Evolutionary conservation across 1,284 basidiomycete species (phyloP), one percentile per base, ranked within the genome.

Genomic region (Neonothopanus nambi): DNA sequence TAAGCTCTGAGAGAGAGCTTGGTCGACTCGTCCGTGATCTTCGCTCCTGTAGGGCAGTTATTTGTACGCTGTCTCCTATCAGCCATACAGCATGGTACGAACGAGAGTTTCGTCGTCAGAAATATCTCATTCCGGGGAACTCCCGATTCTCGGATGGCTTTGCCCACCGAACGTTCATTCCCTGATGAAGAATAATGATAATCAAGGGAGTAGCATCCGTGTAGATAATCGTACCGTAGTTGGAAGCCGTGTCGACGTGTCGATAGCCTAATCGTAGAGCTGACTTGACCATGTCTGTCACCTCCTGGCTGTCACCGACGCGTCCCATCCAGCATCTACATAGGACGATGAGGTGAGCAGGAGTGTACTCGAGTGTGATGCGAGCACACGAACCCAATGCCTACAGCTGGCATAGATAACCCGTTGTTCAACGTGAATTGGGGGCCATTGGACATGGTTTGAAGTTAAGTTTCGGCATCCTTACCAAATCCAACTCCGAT

Each of bases 301-400:
- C 64, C 52, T 64, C 56, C 7, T 58, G 43, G n/a, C 63, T 61
- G 42, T 66, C 60, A 23, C 62, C 60, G 15, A 60, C 60, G 5
- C 48, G 41, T 18, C 65, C 65, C 63, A 64, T 65, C 61, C 62
- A 65, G 48, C 63, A 65, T 42, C 64, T 64, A 33, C 30, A 9
- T 11, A 2, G 13, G 30, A 33, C 18, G n/a, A 36, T 42, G 15
- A 36, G 41, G 37, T 36, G 21, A 37, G n/a, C 48, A 51, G 28
- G 17, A 30, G 7, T 44, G 26, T 15, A 42, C 37, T n/a, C 28
- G 24, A 39, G 20, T 9, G 21, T 15, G 4, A 26, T 36, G 30
- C 13, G 40, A 21, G 26, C n/a, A n/a, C n/a, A 56, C 61, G 30
- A 26, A 63, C 63, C 64, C 64, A 30, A 64, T 49, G 18, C 64